phyloP scores from a whole-genome alignment of 805 yeast species.

The Wickerhamiella musiphila region DNA sequence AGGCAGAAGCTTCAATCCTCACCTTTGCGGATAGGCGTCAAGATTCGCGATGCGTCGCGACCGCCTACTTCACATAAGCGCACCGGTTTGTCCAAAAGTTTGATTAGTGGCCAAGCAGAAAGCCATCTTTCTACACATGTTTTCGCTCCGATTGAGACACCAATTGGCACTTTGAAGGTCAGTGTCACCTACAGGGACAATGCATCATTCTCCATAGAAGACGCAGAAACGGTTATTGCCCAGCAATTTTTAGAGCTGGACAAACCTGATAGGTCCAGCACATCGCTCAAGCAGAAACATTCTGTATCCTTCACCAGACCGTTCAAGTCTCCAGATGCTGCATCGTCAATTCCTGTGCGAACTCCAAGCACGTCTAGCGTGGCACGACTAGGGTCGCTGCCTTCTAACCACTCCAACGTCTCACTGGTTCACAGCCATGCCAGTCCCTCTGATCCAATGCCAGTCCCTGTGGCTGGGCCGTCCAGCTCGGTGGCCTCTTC shows the following conservation, averaged over 20 bases:
- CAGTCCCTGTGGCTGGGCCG: slow-evolving; percentile 1
- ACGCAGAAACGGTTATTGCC: slow-evolving; percentile 46
- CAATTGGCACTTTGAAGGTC: slow-evolving; percentile 53
- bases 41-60: slow-evolving; percentile 54
- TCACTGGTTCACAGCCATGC: neutral
- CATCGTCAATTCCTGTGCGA: neutral
- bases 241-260: slow-evolving; percentile 39
- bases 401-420: neutral
- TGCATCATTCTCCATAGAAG: slow-evolving; percentile 47
- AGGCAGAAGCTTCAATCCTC: slow-evolving; percentile 24
- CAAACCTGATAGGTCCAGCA: slow-evolving; percentile 10
- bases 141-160: slow-evolving; percentile 56
- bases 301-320: slow-evolving; percentile 11
- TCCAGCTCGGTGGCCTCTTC: slow-evolving; percentile 1
- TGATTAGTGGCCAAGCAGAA: slow-evolving; percentile 24
- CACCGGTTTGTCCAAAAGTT: slow-evolving; percentile 64
- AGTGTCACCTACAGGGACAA: slow-evolving; percentile 69
- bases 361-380: slow-evolving; percentile 2
- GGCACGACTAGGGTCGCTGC: neutral
- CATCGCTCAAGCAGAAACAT: neutral
- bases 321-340: slow-evolving; percentile 8
- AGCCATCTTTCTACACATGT: slow-evolving; percentile 44
- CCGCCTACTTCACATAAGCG: slow-evolving; percentile 71
- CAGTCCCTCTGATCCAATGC: slow-evolving; percentile 1
- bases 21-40: slow-evolving; percentile 35